phyloP scores from a whole-genome alignment of 1,284 basidiomycete genomes.

The Somion occarium region DNA sequence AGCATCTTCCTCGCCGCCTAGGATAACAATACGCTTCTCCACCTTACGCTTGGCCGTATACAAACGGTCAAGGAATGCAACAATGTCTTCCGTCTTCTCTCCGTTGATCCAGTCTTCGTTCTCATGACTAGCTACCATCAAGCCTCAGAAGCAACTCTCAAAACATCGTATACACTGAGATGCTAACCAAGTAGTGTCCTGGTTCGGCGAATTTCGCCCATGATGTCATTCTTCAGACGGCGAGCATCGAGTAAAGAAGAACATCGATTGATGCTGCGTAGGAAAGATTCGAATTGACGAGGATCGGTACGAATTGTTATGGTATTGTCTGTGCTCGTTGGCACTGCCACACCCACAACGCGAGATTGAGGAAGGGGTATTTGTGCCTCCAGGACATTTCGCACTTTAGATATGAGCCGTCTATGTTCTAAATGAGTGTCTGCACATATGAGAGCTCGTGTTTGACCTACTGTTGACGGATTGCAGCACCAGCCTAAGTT shows the following conservation, averaged over 20 bases:
- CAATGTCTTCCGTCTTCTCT: constrained; percentile 76
- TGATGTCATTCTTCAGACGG: constrained; percentile 86
- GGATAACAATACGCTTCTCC: constrained; percentile 77
- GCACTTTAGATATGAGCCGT: constrained; percentile 79
- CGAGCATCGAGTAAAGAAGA: constrained; percentile 85
- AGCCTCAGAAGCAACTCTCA: neutral
- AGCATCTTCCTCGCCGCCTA: constrained; percentile 67
- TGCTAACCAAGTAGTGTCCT: constrained; percentile 60
- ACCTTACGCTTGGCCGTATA: constrained; percentile 84
- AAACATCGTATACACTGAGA: constrained; percentile 3
- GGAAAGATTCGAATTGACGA: constrained; percentile 85
- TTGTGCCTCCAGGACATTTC: constrained; percentile 77
- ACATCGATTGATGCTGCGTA: constrained; percentile 78
- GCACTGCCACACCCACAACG: constrained; percentile 29
- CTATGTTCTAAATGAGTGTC: constrained; percentile 30
- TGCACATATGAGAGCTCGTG: neutral
- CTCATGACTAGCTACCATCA: constrained; percentile 64
- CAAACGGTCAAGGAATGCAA: constrained; percentile 84
- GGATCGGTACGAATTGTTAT: constrained; percentile 76
- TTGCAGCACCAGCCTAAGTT: constrained; percentile 78
- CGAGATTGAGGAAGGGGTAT: constrained; percentile 49
- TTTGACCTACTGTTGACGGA: constrained; percentile 77
- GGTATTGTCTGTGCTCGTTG: constrained; percentile 39
- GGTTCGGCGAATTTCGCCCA: constrained; percentile 81
- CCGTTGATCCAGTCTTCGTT: constrained; percentile 83